Evolutionary conservation across 805 yeast species (phyloP), one percentile per base, ranked within the genome.

Genomic region (Starmerella riodocensis): DNA sequence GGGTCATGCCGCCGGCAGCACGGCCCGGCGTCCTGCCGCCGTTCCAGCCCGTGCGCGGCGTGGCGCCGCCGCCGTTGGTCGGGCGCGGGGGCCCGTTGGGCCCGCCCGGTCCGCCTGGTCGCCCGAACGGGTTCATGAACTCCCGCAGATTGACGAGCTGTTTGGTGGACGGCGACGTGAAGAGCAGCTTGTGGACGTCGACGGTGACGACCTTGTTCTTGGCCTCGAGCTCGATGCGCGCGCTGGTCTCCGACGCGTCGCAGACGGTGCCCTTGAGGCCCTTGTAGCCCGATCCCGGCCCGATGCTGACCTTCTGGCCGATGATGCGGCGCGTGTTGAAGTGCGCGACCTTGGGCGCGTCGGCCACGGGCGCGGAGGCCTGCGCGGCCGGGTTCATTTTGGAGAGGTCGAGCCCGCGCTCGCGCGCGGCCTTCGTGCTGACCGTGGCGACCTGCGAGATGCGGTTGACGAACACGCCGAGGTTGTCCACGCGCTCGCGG

Each of bases 211-310:
- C 81, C 58, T 88, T 91, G 55, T 78, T 77, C 50, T 86, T 86
- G 21, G 95, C 82, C 59, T 91, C 97, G 48, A 91, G 69, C 62
- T 91, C 98, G 32, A 91, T 82, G 44, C 96, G 73, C 1, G 96
- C 97, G 50, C 71, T 73, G 12, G 79, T 79, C 46, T 93, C 98
- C 52, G 84, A 91, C 8, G 94, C 84, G 56, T 91, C 97, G 50
- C 81, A 79, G 31, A 91, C 83, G 48, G 83, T 80, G 57, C 98
- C 98, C 64, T 78, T 76, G 50, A 84, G 74, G 33, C 98, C 97
- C 63, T 91, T 91, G 59, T 88, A 84, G 34, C 74, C 75, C 23
- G 93, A 91, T n/a, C 95, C 84, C 54, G 80, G 76, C 28, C 82
- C 73, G 35, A 91, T 80, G 48, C 84, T 74, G 18, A 91, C 95